Conservation (phyloP, 441 rosid species). For the Arabidopsis hybrid region DNA sequence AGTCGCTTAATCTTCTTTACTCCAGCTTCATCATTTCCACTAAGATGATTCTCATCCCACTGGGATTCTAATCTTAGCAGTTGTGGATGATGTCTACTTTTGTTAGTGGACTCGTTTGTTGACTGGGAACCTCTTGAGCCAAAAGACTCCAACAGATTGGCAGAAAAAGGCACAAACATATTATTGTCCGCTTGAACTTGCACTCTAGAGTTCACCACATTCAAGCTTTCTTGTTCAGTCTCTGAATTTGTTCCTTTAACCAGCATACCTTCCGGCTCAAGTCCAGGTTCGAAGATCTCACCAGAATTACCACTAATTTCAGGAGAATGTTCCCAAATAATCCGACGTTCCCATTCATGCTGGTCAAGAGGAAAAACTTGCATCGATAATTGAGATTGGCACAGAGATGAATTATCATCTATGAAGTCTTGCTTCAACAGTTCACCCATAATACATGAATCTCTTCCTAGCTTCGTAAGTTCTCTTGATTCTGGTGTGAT, state of each 20-base stretch:
- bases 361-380: conserved; percentile 82
- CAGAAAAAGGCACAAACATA: conserved; percentile 48
- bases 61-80: conserved; percentile 83
- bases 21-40: conserved; percentile 44
- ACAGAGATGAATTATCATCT: conserved; percentile 52
- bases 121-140: conserved; percentile 50
- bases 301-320: conserved; percentile 52
- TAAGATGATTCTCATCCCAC: conserved; percentile 49
- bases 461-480: conserved; percentile 49
- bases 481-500: conserved; percentile 48
- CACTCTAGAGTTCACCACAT: conserved; percentile 43
- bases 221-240: conserved; percentile 46
- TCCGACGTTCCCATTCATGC: conserved; percentile 92
- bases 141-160: conserved; percentile 63
- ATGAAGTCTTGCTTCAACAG: conserved; percentile 64
- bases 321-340: conserved; percentile 86
- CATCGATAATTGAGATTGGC: conserved; percentile 59
- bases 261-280: conserved; percentile 49
- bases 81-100: conserved; percentile 80
- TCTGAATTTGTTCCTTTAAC: conserved; percentile 49
- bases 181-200: conserved; percentile 50
- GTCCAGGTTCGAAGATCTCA: conserved; percentile 54
- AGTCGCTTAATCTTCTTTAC: conserved; percentile 52
- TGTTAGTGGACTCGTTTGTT: conserved; percentile 41
- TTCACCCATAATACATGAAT: conserved; percentile 66